These are phyloP conservation scores for Aspergillus puulaauensis DNA, from an alignment of 2,329 filamentous ascomycete species.

Conservation along the genomic window DNA sequence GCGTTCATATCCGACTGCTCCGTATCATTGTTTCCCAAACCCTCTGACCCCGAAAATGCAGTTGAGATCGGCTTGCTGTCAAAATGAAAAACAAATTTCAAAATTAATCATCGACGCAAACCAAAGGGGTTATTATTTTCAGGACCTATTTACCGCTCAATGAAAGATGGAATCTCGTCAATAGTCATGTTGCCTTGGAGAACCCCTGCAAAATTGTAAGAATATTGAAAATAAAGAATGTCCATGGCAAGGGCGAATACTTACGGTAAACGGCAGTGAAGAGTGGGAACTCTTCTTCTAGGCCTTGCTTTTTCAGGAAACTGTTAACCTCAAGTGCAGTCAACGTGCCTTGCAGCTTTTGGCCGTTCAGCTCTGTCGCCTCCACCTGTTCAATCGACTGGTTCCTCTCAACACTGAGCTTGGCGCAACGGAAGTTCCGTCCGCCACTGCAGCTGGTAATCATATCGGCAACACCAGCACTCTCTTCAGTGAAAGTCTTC, in stretches of 20 bases:
- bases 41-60: conserved; percentile 9
- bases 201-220: conserved; percentile 55
- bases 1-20: conserved; percentile 15
- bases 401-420: conserved; percentile 77
- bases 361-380: conserved; percentile 84
- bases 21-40: conserved; percentile 12
- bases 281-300: conserved; percentile 82
- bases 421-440: conserved; percentile 91
- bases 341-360: conserved; percentile 92
- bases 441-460: conserved; percentile 93
- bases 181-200: conserved; percentile 73
- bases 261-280: conserved; percentile 80
- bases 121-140: conserved; percentile 4
- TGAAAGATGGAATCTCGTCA: conserved; percentile 75
- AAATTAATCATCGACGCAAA: conserved; percentile 20
- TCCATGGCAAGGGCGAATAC: conserved; percentile 20
- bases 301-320: conserved; percentile 75
- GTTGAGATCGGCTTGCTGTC: conserved; percentile 20
- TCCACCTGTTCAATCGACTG: conserved; percentile 85
- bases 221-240: conserved; percentile 12
- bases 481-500: conserved; percentile 94
- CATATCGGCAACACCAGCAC: conserved; percentile 89
- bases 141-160: conserved; percentile 45
- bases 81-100: conserved; percentile 11
- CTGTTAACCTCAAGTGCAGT: conserved; percentile 89